phyloP scores from a whole-genome alignment of 75 land plant genomes.

The Cunninghamia lanceolata region DNA sequence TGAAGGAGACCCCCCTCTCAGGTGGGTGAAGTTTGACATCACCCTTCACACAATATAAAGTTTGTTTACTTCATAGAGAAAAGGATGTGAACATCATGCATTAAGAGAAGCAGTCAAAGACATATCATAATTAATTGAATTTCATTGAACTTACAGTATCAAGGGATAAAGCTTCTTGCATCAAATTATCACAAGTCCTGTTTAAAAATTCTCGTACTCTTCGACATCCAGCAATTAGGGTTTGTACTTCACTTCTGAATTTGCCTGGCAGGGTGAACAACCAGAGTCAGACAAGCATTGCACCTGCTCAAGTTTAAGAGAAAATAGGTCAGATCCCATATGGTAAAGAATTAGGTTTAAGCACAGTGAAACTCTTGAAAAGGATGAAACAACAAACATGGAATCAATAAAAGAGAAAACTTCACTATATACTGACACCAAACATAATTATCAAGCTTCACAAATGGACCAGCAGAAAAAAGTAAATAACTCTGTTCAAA shows the following conservation, averaged over 20 bases:
- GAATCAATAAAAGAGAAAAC: neutral
- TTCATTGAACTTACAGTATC: conserved; percentile 33
- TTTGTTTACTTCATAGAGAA: neutral
- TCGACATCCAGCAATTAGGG: conserved; percentile 60
- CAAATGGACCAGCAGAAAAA: neutral
- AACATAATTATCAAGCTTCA: conserved; percentile 25
- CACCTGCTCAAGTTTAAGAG: conserved; percentile 7
- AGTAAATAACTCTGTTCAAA: neutral
- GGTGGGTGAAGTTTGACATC: neutral
- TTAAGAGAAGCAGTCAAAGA: neutral
- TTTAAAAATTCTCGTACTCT: conserved; percentile 54
- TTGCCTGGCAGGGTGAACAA: conserved; percentile 31
- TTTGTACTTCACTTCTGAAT: conserved; percentile 48
- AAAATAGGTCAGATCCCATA: neutral
- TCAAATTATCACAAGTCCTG: conserved; percentile 31
- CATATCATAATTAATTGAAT: neutral
- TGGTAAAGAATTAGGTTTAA: neutral
- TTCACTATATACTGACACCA: neutral
- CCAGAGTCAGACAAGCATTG: conserved; percentile 8
- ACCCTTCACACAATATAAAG: neutral
- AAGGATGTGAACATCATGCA: neutral
- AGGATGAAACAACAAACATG: neutral
- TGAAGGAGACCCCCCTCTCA: neutral
- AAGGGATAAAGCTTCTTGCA: conserved; percentile 36
- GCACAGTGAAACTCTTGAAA: neutral